These are phyloP conservation scores for Nemania sp. DNA, from an alignment of 2,329 filamentous ascomycete species.

Conservation along the genomic window DNA sequence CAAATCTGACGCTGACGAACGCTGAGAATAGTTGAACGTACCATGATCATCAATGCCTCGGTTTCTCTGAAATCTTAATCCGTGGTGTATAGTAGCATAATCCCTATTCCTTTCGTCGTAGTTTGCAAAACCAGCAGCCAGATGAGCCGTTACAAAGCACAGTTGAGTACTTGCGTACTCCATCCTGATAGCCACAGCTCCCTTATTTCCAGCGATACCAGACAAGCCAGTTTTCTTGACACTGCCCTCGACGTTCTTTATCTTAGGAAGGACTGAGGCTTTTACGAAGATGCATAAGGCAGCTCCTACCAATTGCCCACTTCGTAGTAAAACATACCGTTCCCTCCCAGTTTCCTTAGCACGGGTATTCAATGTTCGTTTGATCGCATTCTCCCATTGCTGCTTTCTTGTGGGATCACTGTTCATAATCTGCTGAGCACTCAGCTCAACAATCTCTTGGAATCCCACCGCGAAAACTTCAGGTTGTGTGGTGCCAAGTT, in stretches of 20 bases:
- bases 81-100: slow-evolving; percentile 85
- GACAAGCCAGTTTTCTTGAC: slow-evolving; percentile 95
- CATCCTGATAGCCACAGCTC: slow-evolving; percentile 92
- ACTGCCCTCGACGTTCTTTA: slow-evolving; percentile 96
- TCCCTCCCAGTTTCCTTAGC: slow-evolving; percentile 68
- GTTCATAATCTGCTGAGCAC: slow-evolving; percentile 98
- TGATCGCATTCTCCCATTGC: slow-evolving; percentile 84
- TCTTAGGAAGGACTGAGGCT: slow-evolving; percentile 72
- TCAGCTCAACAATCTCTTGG: slow-evolving; percentile 97
- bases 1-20: slow-evolving; percentile 7
- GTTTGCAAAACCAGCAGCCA: slow-evolving; percentile 94
- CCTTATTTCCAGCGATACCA: slow-evolving; percentile 97
- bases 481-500: slow-evolving; percentile 65
- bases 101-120: slow-evolving; percentile 96
- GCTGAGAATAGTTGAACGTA: slow-evolving; percentile 39
- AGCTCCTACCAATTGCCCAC: slow-evolving; percentile 92
- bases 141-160: slow-evolving; percentile 94
- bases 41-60: slow-evolving; percentile 90
- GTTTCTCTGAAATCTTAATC: slow-evolving; percentile 88
- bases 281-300: slow-evolving; percentile 91
- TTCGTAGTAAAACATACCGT: slow-evolving; percentile 86
- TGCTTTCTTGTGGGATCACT: slow-evolving; percentile 87
- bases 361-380: slow-evolving; percentile 73
- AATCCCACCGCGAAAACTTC: slow-evolving; percentile 91
- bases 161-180: slow-evolving; percentile 92